Evolutionary conservation across 805 yeast species (phyloP), one percentile per base, ranked within the genome.

Genomic region (Yamadazyma takamatsuzukensis): DNA sequence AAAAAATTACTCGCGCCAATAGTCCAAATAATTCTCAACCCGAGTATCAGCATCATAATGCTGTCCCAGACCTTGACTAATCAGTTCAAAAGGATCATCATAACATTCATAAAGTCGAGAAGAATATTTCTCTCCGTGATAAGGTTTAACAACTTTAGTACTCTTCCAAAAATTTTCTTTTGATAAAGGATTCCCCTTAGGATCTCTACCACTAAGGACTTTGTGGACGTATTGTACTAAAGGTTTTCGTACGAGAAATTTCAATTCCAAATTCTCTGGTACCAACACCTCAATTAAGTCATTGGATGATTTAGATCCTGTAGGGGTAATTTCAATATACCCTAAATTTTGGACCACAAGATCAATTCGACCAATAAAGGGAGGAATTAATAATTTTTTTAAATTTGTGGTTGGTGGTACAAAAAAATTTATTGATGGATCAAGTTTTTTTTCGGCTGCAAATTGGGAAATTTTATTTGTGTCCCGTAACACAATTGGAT

Each of bases 361-460:
- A 45, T 83, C 94, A 7, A 83, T 58, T 4, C 72, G 51, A 0
- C 90, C 90, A 37, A 56, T 62, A 44, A 83, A 83, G n/a, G 86
- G 84, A 0, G 93, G 90, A 3, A 83, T 63, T 2, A 73, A 62
- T 40, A 69, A 79, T 36, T 76, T 57, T n/a, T 37, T 40, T 11
- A 55, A 34, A 17, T 41, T 39, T 56, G 41, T 27, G 17, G 43
- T 42, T 7, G 43, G 43, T 1, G 33, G 14, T 8, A 39, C 24
- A 5, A 45, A 7, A 25, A 48, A 45, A 13, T 40, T 40, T 6
- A 51, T 21, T 4, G 50, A 30, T 8, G 41, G 35, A 47, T 34
- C 58, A 35, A 46, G 15, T 36, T 34, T 33, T 46, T 42, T 6
- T 47, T 40, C 32, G 9, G 14, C 9, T 12, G n/a, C 9, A 12